A percentile compares a stretch with the other conserved stretches of the same genome.
Evolutionary conservation across 2,329 filamentous ascomycete genomes (phyloP).

Genomic region (Monilinia vaccinii-corymbosi): DNA sequence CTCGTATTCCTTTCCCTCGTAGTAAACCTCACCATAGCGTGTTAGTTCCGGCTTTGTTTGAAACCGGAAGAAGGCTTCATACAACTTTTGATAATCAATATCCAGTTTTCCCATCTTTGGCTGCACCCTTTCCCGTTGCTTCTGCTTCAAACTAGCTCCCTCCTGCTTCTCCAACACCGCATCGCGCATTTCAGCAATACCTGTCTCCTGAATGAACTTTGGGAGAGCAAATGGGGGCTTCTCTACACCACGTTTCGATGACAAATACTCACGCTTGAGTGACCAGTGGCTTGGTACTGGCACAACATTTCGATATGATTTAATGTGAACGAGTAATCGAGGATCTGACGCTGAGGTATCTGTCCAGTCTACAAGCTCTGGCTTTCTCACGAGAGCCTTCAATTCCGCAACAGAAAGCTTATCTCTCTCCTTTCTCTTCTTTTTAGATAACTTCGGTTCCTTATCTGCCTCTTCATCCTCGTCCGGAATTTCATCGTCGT

Average conservation of each 20-base stretch:
- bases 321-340: slow-evolving; percentile 83
- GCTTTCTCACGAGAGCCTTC: slow-evolving; percentile 82
- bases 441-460: slow-evolving; percentile 75
- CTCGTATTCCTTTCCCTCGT: slow-evolving; percentile 97
- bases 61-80: slow-evolving; percentile 96
- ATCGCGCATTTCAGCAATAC: slow-evolving; percentile 96
- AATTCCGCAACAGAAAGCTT: slow-evolving; percentile 92
- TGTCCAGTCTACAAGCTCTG: slow-evolving; percentile 96
- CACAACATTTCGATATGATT: slow-evolving; percentile 88
- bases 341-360: slow-evolving; percentile 89
- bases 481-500: slow-evolving; percentile 78
- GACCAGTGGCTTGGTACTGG: slow-evolving; percentile 93
- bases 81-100: slow-evolving; percentile 96
- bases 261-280: slow-evolving; percentile 92
- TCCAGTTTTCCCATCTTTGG: slow-evolving; percentile 96
- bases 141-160: slow-evolving; percentile 84
- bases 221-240: slow-evolving; percentile 89
- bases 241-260: slow-evolving; percentile 92
- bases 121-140: slow-evolving; percentile 86
- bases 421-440: slow-evolving; percentile 84
- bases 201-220: slow-evolving; percentile 95
- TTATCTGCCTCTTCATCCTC: slow-evolving; percentile 64
- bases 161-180: slow-evolving; percentile 94
- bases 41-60: slow-evolving; percentile 94
- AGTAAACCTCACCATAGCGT: slow-evolving; percentile 96